These are phyloP conservation scores for Pyracantha coccinea DNA, from an alignment of 331 rosid genomes.

Conservation along the genomic window DNA sequence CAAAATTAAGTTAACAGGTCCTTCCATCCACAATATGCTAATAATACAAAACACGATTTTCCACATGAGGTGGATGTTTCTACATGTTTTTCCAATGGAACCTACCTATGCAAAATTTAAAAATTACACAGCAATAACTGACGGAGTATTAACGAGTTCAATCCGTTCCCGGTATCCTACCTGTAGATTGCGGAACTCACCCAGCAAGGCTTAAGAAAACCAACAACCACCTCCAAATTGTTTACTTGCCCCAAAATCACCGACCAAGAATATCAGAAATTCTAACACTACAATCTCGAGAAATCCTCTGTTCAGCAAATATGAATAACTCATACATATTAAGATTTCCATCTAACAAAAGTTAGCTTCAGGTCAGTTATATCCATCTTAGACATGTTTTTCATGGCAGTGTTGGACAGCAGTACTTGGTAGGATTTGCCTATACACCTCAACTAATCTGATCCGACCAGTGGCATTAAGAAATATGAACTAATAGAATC, in stretches of 20 bases:
- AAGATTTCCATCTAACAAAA: slow-evolving; percentile 8
- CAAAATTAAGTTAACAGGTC: slow-evolving; percentile 4
- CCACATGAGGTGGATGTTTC: slow-evolving; percentile 11
- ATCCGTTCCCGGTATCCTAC: slow-evolving; percentile 33
- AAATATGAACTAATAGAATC: neutral
- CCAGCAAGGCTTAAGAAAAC: slow-evolving; percentile 19
- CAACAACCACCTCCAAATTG: slow-evolving; percentile 37
- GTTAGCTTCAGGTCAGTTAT: slow-evolving; percentile 6
- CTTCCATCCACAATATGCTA: slow-evolving; percentile 15
- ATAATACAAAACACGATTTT: neutral
- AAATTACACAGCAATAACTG: slow-evolving; percentile 23
- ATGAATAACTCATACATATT: neutral
- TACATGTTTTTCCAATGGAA: slow-evolving; percentile 10
- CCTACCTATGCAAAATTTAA: slow-evolving; percentile 5
- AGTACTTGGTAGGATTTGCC: slow-evolving; percentile 20
- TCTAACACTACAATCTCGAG: slow-evolving; percentile 23
- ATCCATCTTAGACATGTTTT: neutral
- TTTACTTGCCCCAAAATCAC: slow-evolving; percentile 28
- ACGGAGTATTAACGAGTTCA: slow-evolving; percentile 8
- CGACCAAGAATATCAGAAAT: slow-evolving; percentile 27
- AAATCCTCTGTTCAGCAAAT: neutral
- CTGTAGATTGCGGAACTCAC: slow-evolving; percentile 19
- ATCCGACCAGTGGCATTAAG: neutral
- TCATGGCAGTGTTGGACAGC: slow-evolving; percentile 27
- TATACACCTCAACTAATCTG: slow-evolving; percentile 13